Evolutionary conservation across 2,329 filamentous ascomycete genomes (phyloP).

Genomic region (Hymenoscyphus repandus): DNA sequence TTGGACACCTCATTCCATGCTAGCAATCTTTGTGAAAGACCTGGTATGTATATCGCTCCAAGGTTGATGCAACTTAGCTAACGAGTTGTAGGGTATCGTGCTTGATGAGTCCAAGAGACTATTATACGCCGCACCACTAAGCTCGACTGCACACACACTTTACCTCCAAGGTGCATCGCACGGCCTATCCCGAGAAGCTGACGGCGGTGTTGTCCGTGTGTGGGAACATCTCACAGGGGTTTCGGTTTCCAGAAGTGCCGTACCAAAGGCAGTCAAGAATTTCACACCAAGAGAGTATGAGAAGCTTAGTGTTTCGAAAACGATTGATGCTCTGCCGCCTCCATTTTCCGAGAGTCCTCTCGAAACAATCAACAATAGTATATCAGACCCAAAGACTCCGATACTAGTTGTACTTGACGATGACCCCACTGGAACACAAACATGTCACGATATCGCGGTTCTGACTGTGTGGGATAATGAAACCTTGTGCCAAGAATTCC

Average conservation of each 20-base stretch:
- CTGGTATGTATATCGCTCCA: constrained; percentile 14
- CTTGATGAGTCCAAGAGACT: constrained; percentile 23
- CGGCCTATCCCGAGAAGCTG: constrained; percentile 31
- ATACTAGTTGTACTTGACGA: constrained; percentile 43
- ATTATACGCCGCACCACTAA: constrained; percentile 32
- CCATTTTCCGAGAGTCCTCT: constrained; percentile 3
- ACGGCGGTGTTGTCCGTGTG: constrained; percentile 33
- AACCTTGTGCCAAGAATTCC: constrained; percentile 41
- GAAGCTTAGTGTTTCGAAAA: constrained; percentile 6
- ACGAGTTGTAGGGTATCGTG: constrained; percentile 23
- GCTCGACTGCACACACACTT: constrained; percentile 29
- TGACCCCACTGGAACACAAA: constrained; percentile 56
- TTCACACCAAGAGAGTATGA: constrained; percentile 10
- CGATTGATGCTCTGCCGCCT: constrained; percentile 9
- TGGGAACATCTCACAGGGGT: constrained; percentile 31
- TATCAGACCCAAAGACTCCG: constrained; percentile 7
- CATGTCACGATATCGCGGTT: constrained; percentile 52
- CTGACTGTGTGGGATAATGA: constrained; percentile 48
- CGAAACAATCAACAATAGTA: constrained; percentile 4
- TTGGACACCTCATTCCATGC: constrained; percentile 31
- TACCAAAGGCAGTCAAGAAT: background rate
- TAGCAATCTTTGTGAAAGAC: constrained; percentile 36
- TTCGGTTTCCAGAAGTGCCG: constrained; percentile 11
- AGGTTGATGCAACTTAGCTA: background rate
- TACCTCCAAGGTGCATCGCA: constrained; percentile 31